phyloP scores from a whole-genome alignment of 2,329 filamentous ascomycete genomes.

The Colletotrichum musicola region DNA sequence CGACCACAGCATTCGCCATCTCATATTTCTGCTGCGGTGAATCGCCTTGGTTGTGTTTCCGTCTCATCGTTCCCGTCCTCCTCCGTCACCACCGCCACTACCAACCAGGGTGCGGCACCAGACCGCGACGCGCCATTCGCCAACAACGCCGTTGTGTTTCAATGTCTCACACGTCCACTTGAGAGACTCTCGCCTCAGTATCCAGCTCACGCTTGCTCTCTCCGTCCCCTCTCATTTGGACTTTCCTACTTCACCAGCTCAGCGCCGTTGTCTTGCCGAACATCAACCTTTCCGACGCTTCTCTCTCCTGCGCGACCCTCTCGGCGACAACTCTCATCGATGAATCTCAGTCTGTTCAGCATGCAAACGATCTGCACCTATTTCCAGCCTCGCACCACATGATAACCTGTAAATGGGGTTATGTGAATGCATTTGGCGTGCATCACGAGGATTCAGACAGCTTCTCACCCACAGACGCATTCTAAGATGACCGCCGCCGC shows the following conservation, averaged over 20 bases:
- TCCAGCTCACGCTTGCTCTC: not conserved
- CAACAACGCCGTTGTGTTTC: constrained; percentile 19
- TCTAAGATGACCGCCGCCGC: constrained; percentile 43
- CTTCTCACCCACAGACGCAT: not conserved
- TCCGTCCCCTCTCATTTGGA: not conserved
- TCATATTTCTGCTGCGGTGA: constrained; percentile 5
- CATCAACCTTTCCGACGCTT: not conserved
- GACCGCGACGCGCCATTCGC: constrained; percentile 26
- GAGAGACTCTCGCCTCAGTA: constrained; percentile 19
- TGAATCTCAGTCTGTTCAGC: constrained; percentile 33
- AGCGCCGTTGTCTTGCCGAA: not conserved
- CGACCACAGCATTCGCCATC: not conserved
- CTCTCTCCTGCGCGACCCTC: not conserved
- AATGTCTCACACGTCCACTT: constrained; percentile 36
- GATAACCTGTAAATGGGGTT: constrained; percentile 33
- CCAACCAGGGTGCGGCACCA: constrained; percentile 6
- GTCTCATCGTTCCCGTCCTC: constrained; percentile 22
- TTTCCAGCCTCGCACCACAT: constrained; percentile 24
- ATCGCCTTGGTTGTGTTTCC: constrained; percentile 6
- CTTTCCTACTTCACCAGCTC: constrained; percentile 10
- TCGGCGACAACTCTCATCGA: constrained; percentile 8
- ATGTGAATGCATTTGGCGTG: constrained; percentile 25
- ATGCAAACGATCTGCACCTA: constrained; percentile 34
- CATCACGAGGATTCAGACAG: constrained; percentile 2
- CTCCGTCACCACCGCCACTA: constrained; percentile 9